Conservation (phyloP, 441 rosid species). For the Gossypium gossypioides region DNA sequence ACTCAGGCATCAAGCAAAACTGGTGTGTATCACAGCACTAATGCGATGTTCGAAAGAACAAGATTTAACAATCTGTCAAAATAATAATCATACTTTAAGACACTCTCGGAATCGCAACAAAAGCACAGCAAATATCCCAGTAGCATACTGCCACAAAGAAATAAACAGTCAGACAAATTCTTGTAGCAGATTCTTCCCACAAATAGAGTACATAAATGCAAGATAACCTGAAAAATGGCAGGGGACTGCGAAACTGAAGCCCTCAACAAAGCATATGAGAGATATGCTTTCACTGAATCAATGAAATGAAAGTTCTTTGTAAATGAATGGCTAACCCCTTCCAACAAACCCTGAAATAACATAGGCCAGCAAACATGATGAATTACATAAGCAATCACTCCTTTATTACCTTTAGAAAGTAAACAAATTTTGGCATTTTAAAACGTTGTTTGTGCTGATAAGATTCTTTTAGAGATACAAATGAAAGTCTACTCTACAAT, state of each 20-base stretch:
- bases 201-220: slow-evolving; percentile 8
- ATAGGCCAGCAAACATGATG: neutral
- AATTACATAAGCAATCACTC: neutral
- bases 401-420: neutral
- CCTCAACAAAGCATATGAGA: slow-evolving; percentile 92
- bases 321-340: slow-evolving; percentile 90
- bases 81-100: slow-evolving; percentile 66
- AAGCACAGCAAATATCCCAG: slow-evolving; percentile 94
- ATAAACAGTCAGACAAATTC: slow-evolving; percentile 23
- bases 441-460: neutral
- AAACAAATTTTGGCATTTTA: neutral
- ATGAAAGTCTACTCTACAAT: neutral
- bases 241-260: slow-evolving; percentile 92
- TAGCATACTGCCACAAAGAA: slow-evolving; percentile 74
- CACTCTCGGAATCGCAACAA: slow-evolving; percentile 88
- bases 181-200: slow-evolving; percentile 8
- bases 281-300: slow-evolving; percentile 98
- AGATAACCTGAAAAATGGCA: slow-evolving; percentile 83
- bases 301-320: slow-evolving; percentile 97
- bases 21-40: neutral
- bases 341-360: slow-evolving; percentile 76
- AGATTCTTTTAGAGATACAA: neutral
- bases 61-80: slow-evolving; percentile 15
- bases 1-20: slow-evolving; percentile 12
- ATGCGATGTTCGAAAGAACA: neutral